Percentiles rank a stretch among this genome's conserved stretches.
phyloP scores from a whole-genome alignment of 2,329 filamentous ascomycete genomes.

The Aspergillus hiratsukae region DNA sequence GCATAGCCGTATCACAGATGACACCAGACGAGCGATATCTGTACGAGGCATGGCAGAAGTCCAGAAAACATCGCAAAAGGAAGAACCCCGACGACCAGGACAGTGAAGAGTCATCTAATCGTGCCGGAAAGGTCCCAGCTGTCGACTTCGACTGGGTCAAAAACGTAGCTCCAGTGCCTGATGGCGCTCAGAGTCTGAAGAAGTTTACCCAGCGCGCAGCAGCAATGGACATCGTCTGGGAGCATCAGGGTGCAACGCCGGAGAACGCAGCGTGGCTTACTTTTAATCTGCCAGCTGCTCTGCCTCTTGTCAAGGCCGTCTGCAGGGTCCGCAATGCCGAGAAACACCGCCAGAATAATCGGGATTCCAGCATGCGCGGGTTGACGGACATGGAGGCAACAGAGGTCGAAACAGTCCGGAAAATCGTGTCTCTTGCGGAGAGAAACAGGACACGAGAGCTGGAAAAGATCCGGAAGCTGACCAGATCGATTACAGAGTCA shows the following conservation, averaged over 20 bases:
- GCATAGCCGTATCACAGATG: slow-evolving; percentile 12
- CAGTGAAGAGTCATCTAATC: not conserved
- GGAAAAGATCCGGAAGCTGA: slow-evolving; percentile 12
- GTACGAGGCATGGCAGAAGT: slow-evolving; percentile 16
- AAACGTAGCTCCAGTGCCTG: slow-evolving; percentile 13
- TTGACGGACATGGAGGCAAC: slow-evolving; percentile 16
- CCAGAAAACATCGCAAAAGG: not conserved
- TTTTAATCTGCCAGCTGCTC: slow-evolving; percentile 6
- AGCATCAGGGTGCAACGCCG: slow-evolving; percentile 17
- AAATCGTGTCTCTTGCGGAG: slow-evolving; percentile 14
- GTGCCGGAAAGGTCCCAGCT: not conserved
- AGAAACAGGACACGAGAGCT: slow-evolving; percentile 18
- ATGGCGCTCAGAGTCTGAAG: slow-evolving; percentile 14
- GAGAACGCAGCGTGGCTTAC: slow-evolving; percentile 23
- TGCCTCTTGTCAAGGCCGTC: slow-evolving; percentile 24
- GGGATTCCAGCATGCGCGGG: not conserved
- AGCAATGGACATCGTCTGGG: slow-evolving; percentile 19
- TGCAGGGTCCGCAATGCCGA: slow-evolving; percentile 14
- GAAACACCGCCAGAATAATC: slow-evolving; percentile 11
- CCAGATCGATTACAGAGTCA: slow-evolving; percentile 13
- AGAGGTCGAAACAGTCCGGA: slow-evolving; percentile 19
- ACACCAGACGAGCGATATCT: slow-evolving; percentile 5
- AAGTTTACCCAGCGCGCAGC: slow-evolving; percentile 16
- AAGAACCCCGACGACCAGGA: not conserved
- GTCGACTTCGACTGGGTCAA: slow-evolving; percentile 14